A percentile compares a stretch with the other conserved stretches of the same genome.
phyloP scores from a whole-genome alignment of 2,329 filamentous ascomycete genomes.

The Penicillium concentricum region DNA sequence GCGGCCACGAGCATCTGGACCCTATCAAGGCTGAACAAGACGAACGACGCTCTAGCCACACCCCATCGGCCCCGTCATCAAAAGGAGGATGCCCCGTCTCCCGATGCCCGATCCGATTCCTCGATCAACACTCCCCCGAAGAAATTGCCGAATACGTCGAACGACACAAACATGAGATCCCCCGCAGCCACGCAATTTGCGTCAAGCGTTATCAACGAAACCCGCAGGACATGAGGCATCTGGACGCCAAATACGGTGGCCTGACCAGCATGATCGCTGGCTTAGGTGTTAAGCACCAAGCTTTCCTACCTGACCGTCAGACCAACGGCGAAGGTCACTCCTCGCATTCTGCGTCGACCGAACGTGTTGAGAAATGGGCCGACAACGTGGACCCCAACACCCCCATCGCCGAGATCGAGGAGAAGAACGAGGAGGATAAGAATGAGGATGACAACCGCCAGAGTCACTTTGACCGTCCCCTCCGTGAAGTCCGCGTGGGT shows the following conservation, averaged over 20 bases:
- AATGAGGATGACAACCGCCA: constrained; percentile 60
- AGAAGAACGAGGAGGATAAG: constrained; percentile 41
- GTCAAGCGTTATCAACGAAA: constrained; percentile 86
- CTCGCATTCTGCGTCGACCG: constrained; percentile 53
- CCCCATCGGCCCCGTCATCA: constrained; percentile 43
- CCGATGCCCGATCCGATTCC: constrained; percentile 88
- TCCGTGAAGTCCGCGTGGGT: constrained; percentile 88
- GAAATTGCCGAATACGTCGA: constrained; percentile 93
- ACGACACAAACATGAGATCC: constrained; percentile 91
- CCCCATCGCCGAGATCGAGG: constrained; percentile 25
- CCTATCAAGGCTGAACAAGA: constrained; percentile 51
- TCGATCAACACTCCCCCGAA: constrained; percentile 89
- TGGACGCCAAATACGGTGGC: constrained; percentile 92
- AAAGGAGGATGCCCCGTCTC: constrained; percentile 63
- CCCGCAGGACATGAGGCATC: constrained; percentile 76
- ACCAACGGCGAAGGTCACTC: constrained; percentile 29
- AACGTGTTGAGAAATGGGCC: constrained; percentile 83
- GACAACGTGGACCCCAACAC: constrained; percentile 64
- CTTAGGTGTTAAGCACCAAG: constrained; percentile 80
- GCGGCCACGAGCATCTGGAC: constrained; percentile 59
- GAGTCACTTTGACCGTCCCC: constrained; percentile 75
- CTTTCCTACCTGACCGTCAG: constrained; percentile 66
- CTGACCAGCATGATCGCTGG: constrained; percentile 93
- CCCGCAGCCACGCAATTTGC: constrained; percentile 89
- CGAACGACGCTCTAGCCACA: constrained; percentile 46